Conservation (phyloP, 139 green algal species). For the Chlamydomonas applanata region DNA sequence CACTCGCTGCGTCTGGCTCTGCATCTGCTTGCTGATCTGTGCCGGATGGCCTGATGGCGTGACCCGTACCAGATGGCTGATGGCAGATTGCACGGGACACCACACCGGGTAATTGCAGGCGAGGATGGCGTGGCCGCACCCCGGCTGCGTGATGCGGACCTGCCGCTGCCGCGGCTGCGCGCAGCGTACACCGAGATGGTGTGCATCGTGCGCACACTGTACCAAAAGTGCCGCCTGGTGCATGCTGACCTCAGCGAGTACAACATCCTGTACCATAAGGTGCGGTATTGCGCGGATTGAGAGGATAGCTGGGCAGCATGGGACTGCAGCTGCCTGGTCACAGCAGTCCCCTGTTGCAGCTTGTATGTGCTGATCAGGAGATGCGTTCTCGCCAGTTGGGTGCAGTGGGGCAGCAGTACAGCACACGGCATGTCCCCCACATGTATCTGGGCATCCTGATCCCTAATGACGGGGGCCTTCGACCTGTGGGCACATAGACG, state of each 20-base stretch:
- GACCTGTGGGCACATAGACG: too few species aligned
- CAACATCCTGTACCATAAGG: conserved; percentile 89
- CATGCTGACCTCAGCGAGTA: conserved; percentile 97
- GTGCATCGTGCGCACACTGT: conserved; percentile 55
- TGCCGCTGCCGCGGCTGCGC: conserved; percentile 64
- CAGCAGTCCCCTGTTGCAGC: background rate
- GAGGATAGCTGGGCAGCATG: background rate
- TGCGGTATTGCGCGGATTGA: too few species aligned
- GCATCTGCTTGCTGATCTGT: background rate
- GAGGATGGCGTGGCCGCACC: conserved; percentile 83
- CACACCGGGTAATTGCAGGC: too few species aligned
- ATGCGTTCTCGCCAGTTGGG: too few species aligned
- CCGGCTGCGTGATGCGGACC: conserved; percentile 81
- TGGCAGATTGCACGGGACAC: background rate
- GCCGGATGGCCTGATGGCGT: background rate
- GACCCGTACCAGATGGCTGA: background rate
- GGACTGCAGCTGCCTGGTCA: background rate
- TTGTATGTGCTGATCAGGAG: too few species aligned
- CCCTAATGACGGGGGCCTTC: too few species aligned
- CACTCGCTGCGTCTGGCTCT: too few species aligned
- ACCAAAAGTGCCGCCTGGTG: conserved; percentile 86
- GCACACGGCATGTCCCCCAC: too few species aligned
- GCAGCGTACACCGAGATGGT: conserved; percentile 75
- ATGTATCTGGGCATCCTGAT: too few species aligned
- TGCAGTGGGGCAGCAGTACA: too few species aligned